A percentile compares a stretch with the other conserved stretches of the same genome.
phyloP scores from a whole-genome alignment of 192 early-diverging fungal species.

The Podila minutissima region DNA sequence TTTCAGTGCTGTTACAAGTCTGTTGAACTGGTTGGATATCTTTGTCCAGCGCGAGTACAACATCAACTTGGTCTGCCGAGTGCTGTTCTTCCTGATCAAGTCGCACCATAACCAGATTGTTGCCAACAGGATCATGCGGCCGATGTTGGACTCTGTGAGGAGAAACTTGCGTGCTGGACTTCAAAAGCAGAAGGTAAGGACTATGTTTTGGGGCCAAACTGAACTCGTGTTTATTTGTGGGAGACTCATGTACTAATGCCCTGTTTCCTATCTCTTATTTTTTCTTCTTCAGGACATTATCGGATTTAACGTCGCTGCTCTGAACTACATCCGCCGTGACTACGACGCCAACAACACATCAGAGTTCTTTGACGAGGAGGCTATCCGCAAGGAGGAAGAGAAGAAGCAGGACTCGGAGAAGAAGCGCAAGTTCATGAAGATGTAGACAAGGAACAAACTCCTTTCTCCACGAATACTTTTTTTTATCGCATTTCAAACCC shows the following conservation, averaged over 20 bases:
- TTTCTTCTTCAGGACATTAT: constrained; percentile 67
- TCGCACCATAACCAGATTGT: constrained; percentile 93
- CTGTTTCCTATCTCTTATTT: neutral
- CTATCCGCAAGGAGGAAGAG: constrained; percentile 55
- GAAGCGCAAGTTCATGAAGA: constrained; percentile 80
- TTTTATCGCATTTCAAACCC: neutral
- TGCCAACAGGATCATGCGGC: constrained; percentile 81
- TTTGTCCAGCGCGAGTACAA: constrained; percentile 90
- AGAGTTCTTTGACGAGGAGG: constrained; percentile 77
- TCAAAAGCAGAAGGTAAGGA: constrained; percentile 66
- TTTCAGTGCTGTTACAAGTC: constrained; percentile 79
- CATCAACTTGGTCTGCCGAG: constrained; percentile 79
- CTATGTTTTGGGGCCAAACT: no score
- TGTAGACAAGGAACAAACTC: constrained; percentile 21
- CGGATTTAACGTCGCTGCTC: constrained; percentile 91
- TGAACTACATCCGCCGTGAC: constrained; percentile 79
- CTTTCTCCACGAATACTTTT: neutral
- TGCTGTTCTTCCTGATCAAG: constrained; percentile 86
- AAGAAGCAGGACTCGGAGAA: constrained; percentile 63
- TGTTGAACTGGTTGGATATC: constrained; percentile 80
- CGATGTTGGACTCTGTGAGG: constrained; percentile 78
- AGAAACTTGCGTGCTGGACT: constrained; percentile 70
- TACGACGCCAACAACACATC: constrained; percentile 78
- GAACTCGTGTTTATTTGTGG: neutral
- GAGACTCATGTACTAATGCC: neutral